Evolutionary conservation across 306 rosid species (phyloP), one percentile per base, ranked within the genome.

Genomic region (Pueraria montana): DNA sequence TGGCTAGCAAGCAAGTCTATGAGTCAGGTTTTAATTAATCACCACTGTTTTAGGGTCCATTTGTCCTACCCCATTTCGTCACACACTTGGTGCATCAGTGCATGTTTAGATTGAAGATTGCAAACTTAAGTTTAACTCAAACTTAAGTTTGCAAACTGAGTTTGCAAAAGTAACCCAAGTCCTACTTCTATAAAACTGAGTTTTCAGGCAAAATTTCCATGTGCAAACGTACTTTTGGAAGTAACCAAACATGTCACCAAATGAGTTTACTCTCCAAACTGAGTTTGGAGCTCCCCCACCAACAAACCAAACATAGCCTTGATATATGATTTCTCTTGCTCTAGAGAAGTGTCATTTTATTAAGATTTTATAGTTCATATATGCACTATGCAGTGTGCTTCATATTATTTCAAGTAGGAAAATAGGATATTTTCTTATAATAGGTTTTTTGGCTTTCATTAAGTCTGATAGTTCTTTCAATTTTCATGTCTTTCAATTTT

Each of bases 21-120:
- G 21, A 24, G 49, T 59, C 34, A 40, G 13, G 53, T 76, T 66
- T 70, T 53, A 38, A 50, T 18, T 74, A 16, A 73, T 16, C 11
- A 64, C 12, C 36, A 38, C 4, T 75, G 52, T 38, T 55, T 34
- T 14, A 24, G 68, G 70, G 69, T 53, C 63, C 80, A 23, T 68
- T 20, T 71, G 62, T 32, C 52, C 69, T 56, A 72, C 20, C 30
- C 23, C 43, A 30, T 72, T 43, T 71, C 21, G 52, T 46, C 30
- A 17, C 26, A 66, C 74, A 30, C 30, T 4, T n/a, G n/a, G n/a
- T n/a, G n/a, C n/a, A n/a, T n/a, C n/a, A n/a, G n/a, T n/a, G n/a
- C n/a, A n/a, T n/a, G n/a, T n/a, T n/a, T n/a, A n/a, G n/a, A n/a
- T n/a, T n/a, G n/a, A n/a, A n/a, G n/a, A n/a, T n/a, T n/a, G n/a